Conservation (phyloP, 768 basidiomycete species). For the Hypsizygus marmoreus region DNA sequence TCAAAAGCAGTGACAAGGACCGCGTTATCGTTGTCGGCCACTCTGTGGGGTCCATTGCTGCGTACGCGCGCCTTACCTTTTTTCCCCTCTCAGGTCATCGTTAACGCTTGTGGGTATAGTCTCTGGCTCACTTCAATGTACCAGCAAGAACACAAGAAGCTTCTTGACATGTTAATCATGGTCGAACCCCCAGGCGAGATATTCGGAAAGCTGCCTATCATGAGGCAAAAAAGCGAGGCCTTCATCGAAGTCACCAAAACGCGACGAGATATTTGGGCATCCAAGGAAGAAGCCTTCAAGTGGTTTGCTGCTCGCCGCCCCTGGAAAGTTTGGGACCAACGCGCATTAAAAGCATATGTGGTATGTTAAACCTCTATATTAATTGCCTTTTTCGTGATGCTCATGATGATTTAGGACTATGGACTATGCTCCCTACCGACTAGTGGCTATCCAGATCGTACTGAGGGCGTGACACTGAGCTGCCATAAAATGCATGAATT, state of each 20-base stretch:
- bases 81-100: neutral
- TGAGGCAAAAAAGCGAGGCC: neutral
- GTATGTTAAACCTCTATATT: constrained; percentile 9
- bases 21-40: constrained; percentile 19
- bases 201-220: neutral
- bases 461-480: constrained; percentile 6
- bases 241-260: constrained; percentile 12
- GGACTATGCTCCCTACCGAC: constrained; percentile 9
- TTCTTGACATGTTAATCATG: constrained; percentile 19
- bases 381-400: neutral
- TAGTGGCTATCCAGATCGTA: constrained; percentile 4
- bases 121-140: constrained; percentile 1
- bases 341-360: constrained; percentile 20
- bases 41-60: constrained; percentile 17
- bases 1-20: constrained; percentile 3
- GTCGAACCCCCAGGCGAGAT: constrained; percentile 12
- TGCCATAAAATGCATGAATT: constrained; percentile 1
- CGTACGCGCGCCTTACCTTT: constrained; percentile 10
- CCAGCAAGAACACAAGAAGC: constrained; percentile 1
- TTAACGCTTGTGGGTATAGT: too few species aligned
- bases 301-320: constrained; percentile 23
- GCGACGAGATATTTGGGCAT: constrained; percentile 22
- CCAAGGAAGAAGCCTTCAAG: constrained; percentile 20
- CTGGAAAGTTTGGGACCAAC: constrained; percentile 28
- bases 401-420: constrained; percentile 1